phyloP scores from a whole-genome alignment of 768 basidiomycete species.

The Hemileccinum rubropunctum region DNA sequence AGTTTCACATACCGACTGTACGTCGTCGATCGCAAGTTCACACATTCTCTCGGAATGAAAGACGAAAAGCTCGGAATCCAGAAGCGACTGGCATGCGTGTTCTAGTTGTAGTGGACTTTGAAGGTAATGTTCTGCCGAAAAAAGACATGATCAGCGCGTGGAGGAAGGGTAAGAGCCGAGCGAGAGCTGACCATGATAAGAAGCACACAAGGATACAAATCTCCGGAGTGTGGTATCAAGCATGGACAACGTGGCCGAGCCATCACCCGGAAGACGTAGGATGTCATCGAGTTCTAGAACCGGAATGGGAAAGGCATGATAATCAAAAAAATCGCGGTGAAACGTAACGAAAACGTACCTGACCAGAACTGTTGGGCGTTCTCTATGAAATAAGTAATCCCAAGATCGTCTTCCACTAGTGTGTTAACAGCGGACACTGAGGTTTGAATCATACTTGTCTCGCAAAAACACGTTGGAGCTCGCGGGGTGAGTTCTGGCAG shows the following conservation, averaged over 20 bases:
- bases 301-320: slow-evolving; percentile 5
- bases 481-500: background rate
- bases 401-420: slow-evolving; percentile 59
- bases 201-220: slow-evolving; percentile 75
- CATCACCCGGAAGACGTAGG: slow-evolving; percentile 59
- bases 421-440: slow-evolving; percentile 17
- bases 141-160: slow-evolving; percentile 12
- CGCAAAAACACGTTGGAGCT: too few species aligned
- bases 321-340: background rate
- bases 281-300: slow-evolving; percentile 83
- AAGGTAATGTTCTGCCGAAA: slow-evolving; percentile 70
- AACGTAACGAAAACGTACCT: slow-evolving; percentile 46
- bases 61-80: slow-evolving; percentile 83
- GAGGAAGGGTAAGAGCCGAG: slow-evolving; percentile 1
- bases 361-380: slow-evolving; percentile 90
- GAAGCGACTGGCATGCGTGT: slow-evolving; percentile 72
- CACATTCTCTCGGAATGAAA: slow-evolving; percentile 94
- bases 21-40: slow-evolving; percentile 70
- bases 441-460: slow-evolving; percentile 20
- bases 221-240: slow-evolving; percentile 78
- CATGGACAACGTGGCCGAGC: slow-evolving; percentile 58
- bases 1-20: slow-evolving; percentile 51
- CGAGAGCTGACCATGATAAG: slow-evolving; percentile 73
- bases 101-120: slow-evolving; percentile 81
- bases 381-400: slow-evolving; percentile 79